Percentiles rank a stretch among this genome's conserved stretches.
These are phyloP conservation scores for Xylaria sp. DNA, from an alignment of 2,329 filamentous ascomycete species.

Conservation along the genomic window DNA sequence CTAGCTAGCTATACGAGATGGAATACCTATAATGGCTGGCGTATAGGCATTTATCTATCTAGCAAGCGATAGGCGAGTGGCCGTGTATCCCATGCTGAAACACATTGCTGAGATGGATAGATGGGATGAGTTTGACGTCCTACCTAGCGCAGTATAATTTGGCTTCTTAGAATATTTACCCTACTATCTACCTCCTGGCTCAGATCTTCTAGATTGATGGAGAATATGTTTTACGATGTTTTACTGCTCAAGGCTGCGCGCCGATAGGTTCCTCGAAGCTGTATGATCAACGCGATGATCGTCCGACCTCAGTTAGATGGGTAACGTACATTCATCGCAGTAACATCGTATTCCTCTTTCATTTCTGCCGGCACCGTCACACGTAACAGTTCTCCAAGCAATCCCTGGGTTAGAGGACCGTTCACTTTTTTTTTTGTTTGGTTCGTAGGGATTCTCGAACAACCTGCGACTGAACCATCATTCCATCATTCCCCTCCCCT, in stretches of 20 bases:
- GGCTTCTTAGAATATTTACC: neutral
- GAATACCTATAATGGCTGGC: neutral
- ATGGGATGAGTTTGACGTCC: neutral
- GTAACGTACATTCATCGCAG: no score
- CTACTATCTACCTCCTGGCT: no score
- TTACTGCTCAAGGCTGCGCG: neutral
- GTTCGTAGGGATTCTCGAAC: no score
- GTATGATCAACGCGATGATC: conserved; percentile 32
- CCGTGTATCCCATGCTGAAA: neutral
- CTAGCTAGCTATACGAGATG: neutral
- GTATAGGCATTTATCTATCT: no score
- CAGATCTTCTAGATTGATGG: no score
- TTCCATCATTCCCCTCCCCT: no score
- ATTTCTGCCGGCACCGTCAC: neutral
- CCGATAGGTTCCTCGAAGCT: conserved; percentile 12
- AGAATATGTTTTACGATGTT: neutral
- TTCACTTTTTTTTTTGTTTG: neutral
- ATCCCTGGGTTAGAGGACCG: neutral
- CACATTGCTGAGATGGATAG: neutral
- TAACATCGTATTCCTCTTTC: neutral
- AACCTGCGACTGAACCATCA: neutral
- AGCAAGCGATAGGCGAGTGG: neutral
- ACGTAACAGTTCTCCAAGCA: neutral
- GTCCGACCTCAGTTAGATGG: neutral
- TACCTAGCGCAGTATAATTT: neutral